Conservation (phyloP, 1,139 yeast species). For the Candida smagusa region DNA sequence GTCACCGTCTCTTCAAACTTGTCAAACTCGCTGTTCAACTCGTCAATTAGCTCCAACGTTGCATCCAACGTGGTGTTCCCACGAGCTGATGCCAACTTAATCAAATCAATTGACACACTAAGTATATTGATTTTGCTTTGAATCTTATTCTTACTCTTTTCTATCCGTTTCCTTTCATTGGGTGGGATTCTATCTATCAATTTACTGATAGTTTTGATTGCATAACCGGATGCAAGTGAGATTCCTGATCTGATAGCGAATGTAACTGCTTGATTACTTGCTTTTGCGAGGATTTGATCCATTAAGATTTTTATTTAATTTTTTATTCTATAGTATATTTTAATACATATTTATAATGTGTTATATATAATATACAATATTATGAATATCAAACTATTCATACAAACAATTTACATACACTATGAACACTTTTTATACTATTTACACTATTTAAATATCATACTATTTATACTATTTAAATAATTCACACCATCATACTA, state of each 20-base stretch:
- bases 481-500: no score
- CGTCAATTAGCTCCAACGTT: slow-evolving; percentile 54
- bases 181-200: slow-evolving; percentile 62
- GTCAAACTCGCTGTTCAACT: slow-evolving; percentile 57
- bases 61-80: slow-evolving; percentile 66
- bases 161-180: slow-evolving; percentile 46
- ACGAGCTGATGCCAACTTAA: slow-evolving; percentile 65
- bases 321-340: no score
- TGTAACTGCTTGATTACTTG: slow-evolving; percentile 76
- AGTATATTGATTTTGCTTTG: slow-evolving; percentile 62
- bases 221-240: slow-evolving; percentile 73
- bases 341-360: no score
- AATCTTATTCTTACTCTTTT: slow-evolving; percentile 41
- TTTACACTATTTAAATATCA: no score
- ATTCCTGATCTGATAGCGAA: slow-evolving; percentile 79
- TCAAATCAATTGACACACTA: slow-evolving; percentile 66
- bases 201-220: slow-evolving; percentile 60
- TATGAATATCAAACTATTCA: no score
- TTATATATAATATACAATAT: no score
- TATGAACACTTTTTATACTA: no score
- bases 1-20: slow-evolving; percentile 53
- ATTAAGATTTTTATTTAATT: slow-evolving; percentile 5
- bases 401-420: no score
- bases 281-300: slow-evolving; percentile 41
- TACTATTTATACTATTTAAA: no score